phyloP scores from a whole-genome alignment of 441 rosid species.

The Adansonia madagascariensis region DNA sequence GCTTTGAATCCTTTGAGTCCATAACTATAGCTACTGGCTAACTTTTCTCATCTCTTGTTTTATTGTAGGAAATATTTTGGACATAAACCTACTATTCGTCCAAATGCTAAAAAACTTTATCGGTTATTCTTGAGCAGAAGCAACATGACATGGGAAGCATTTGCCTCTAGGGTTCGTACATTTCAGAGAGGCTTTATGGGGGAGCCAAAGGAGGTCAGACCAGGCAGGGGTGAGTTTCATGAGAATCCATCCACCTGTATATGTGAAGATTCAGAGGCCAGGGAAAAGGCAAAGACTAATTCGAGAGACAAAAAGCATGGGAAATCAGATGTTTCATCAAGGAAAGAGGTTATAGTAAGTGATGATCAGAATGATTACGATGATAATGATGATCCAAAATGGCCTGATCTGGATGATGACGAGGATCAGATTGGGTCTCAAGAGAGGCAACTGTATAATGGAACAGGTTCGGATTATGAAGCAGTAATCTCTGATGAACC shows the following conservation, averaged over 20 bases:
- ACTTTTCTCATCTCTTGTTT: slow-evolving; percentile 15
- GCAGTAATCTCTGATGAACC: slow-evolving; percentile 61
- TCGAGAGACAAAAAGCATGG: slow-evolving; percentile 50
- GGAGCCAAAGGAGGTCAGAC: slow-evolving; percentile 88
- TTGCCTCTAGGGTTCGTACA: slow-evolving; percentile 70
- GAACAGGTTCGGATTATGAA: slow-evolving; percentile 68
- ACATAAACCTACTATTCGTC: slow-evolving; percentile 93
- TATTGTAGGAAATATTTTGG: slow-evolving; percentile 86
- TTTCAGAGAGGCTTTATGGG: slow-evolving; percentile 95
- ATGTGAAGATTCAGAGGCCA: slow-evolving; percentile 65
- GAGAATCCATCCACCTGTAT: slow-evolving; percentile 93
- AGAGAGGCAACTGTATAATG: slow-evolving; percentile 47
- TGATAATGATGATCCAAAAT: slow-evolving; percentile 52
- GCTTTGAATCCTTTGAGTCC: slow-evolving; percentile 1
- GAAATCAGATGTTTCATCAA: slow-evolving; percentile 40
- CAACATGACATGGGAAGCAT: slow-evolving; percentile 85
- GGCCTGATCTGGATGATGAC: slow-evolving; percentile 56
- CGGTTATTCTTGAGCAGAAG: slow-evolving; percentile 65
- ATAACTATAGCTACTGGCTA: slow-evolving; percentile 31
- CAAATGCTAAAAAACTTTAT: slow-evolving; percentile 85
- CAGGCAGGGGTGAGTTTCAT: slow-evolving; percentile 97
- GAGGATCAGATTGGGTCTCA: slow-evolving; percentile 48
- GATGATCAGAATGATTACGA: slow-evolving; percentile 52
- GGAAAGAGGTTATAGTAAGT: slow-evolving; percentile 34
- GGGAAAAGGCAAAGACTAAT: slow-evolving; percentile 45